Base-by-base conservation (phyloP, 2,329 filamentous ascomycete species). In the Coniochaeta ligniaria region DNA sequence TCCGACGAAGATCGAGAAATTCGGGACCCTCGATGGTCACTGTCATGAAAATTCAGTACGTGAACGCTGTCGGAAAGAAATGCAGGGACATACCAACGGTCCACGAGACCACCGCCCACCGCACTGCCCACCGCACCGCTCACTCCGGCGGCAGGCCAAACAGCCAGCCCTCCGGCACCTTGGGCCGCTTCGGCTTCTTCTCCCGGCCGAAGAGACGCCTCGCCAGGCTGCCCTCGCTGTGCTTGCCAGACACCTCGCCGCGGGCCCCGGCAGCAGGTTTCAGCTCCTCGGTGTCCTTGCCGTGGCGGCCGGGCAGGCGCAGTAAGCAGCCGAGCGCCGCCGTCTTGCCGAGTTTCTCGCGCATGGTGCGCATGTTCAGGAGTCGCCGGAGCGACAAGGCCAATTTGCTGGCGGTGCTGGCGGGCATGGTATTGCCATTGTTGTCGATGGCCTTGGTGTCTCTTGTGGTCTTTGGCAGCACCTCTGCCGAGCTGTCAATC, bases 91-190 rank as follows among this genome's bases (percentile, higher is more conserved):
- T 79, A 91, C 90, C 91, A 90, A 74, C 94, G 90, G 75, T 99
- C 95, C 67, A 96, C 91, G 47, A 99, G 84, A 41, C 95, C 95
- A 71, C 95, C 95, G 67, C 95, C 95, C 66, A 92, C 96, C 66
- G 95, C 95, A 52, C 8, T n/a, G n/a, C n/a, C 20, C 43, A 6
- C 47, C 26, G 28, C 5, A 31, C 28, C 28, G 5, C 14, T 31
- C 22, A 52, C 47, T 52, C 47, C 22, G 47, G 47, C 3, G 47
- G 47, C 8, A 24, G 47, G 8, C 47, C 47, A n/a, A 52, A 52
- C 24, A 52, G 9, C 47, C 47, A 52, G 6, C 47, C 47, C 24
- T 52, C 47, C 9, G 47, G 47, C 22, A 52, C 24, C 22, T 17
- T 26, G 9, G 47, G 47, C 22, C 47, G 47, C 47, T 28, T 52